A percentile compares a stretch with the other conserved stretches of the same genome.
phyloP scores from a whole-genome alignment of 495 filamentous ascomycete genomes.

The Symbiotaphrina buchneri region DNA sequence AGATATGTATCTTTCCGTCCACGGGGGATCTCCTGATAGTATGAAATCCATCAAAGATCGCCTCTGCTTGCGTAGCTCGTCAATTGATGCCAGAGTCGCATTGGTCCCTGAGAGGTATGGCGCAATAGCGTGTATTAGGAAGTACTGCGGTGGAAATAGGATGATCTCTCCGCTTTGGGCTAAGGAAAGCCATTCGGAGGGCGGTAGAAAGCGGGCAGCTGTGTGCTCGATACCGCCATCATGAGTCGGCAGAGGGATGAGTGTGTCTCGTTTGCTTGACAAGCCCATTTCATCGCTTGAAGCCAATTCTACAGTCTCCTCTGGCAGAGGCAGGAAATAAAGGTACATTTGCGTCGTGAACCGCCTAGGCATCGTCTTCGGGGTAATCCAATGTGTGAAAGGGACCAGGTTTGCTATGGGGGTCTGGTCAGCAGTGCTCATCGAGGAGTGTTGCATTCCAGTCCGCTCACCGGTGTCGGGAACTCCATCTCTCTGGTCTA shows the following conservation, averaged over 20 bases:
- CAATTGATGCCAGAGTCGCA: not conserved
- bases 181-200: slow-evolving; percentile 41
- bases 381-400: slow-evolving; percentile 86
- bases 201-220: slow-evolving; percentile 50
- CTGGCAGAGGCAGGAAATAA: slow-evolving; percentile 61
- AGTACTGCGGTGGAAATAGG: slow-evolving; percentile 77
- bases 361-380: slow-evolving; percentile 39
- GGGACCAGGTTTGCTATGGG: slow-evolving; percentile 39
- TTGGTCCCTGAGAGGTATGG: slow-evolving; percentile 27
- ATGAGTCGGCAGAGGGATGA: slow-evolving; percentile 38
- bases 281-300: slow-evolving; percentile 10
- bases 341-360: slow-evolving; percentile 94
- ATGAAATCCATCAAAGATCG: not conserved
- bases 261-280: slow-evolving; percentile 9
- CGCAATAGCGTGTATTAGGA: slow-evolving; percentile 45
- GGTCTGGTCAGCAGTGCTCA: not conserved
- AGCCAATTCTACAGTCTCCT: slow-evolving; percentile 14
- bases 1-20: slow-evolving; percentile 61
- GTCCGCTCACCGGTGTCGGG: slow-evolving; percentile 44
- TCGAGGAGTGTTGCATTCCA: too few relatives aligned
- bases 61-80: slow-evolving; percentile 15
- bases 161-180: slow-evolving; percentile 44
- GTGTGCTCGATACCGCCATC: slow-evolving; percentile 79
- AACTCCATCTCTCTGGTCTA: slow-evolving; percentile 31
- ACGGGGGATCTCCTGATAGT: slow-evolving; percentile 25